A percentile compares a stretch with the other conserved stretches of the same genome.
Conservation (phyloP, 1,284 basidiomycete species). For the Ustilago crameri region DNA sequence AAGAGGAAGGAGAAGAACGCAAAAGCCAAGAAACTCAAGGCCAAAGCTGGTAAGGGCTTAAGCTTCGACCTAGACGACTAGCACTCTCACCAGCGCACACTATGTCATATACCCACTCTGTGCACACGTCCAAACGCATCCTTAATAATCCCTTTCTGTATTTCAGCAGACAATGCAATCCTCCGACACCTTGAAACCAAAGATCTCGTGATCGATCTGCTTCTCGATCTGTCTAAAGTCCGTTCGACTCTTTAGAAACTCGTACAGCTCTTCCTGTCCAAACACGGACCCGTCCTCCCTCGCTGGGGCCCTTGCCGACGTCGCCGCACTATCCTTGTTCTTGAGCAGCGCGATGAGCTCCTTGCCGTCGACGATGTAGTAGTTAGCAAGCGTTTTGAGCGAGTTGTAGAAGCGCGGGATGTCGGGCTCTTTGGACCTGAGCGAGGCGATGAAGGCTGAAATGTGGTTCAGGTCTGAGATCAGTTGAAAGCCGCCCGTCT, state of each 20-base stretch:
- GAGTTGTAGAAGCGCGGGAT: conserved; percentile 89
- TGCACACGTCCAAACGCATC: too few relatives aligned
- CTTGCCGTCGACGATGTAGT: conserved; percentile 78
- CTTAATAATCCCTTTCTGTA: too few relatives aligned
- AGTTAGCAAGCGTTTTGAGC: conserved; percentile 94
- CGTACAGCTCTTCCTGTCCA: conserved; percentile 77
- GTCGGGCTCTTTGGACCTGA: conserved; percentile 70
- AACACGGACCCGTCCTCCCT: conserved; percentile 31
- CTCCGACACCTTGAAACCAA: conserved; percentile 65
- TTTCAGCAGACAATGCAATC: conserved; percentile 52
- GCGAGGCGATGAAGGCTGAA: conserved; percentile 79
- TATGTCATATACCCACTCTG: too few relatives aligned
- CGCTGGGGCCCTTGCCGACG: conserved; percentile 3
- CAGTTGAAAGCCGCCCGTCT: conserved; percentile 91
- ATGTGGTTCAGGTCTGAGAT: conserved; percentile 96
- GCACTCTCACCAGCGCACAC: too few relatives aligned
- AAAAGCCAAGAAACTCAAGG: conserved; percentile 17
- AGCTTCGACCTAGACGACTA: conserved; percentile 50
- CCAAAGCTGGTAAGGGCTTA: conserved; percentile 41
- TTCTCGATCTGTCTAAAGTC: conserved; percentile 65
- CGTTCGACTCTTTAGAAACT: conserved; percentile 36
- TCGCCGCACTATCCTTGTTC: conserved; percentile 13
- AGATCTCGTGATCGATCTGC: conserved; percentile 66
- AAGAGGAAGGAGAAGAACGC: conserved; percentile 26
- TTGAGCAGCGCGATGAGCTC: conserved; percentile 74